These are phyloP conservation scores for Penicillium nordicum DNA, from an alignment of 2,329 filamentous ascomycete genomes.

Conservation along the genomic window DNA sequence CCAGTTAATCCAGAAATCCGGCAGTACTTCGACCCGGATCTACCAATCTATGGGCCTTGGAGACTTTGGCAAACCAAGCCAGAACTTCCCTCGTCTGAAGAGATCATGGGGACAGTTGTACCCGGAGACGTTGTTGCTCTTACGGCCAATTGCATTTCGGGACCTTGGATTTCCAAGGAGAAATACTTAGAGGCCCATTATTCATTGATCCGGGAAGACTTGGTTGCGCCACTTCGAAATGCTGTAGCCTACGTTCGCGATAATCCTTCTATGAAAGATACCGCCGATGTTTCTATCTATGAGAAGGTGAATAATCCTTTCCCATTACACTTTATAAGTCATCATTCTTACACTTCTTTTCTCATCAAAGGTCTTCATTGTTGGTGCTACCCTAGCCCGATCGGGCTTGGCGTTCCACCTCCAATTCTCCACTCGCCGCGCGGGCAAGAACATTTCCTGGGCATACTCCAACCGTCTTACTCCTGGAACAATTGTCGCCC, in stretches of 20 bases:
- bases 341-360: not conserved
- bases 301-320: slow-evolving; percentile 53
- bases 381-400: not conserved
- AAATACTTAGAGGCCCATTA: slow-evolving; percentile 73
- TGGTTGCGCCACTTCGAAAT: slow-evolving; percentile 64
- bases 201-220: slow-evolving; percentile 70
- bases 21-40: not conserved
- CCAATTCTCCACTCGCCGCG: slow-evolving; percentile 40
- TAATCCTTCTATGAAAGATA: slow-evolving; percentile 57
- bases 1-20: not conserved
- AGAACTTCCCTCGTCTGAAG: slow-evolving; percentile 40
- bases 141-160: slow-evolving; percentile 52
- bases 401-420: not conserved
- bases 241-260: slow-evolving; percentile 58
- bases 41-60: slow-evolving; percentile 1
- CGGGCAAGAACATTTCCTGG: slow-evolving; percentile 67
- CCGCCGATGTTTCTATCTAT: slow-evolving; percentile 60
- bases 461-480: slow-evolving; percentile 58
- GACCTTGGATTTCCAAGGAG: slow-evolving; percentile 58
- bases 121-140: slow-evolving; percentile 27
- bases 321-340: not conserved
- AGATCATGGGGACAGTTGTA: slow-evolving; percentile 34
- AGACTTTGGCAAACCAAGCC: slow-evolving; percentile 23
- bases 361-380: not conserved
- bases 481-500: slow-evolving; percentile 53